These are phyloP conservation scores for Amylocystis lapponica DNA, from an alignment of 768 basidiomycete genomes.

Conservation along the genomic window DNA sequence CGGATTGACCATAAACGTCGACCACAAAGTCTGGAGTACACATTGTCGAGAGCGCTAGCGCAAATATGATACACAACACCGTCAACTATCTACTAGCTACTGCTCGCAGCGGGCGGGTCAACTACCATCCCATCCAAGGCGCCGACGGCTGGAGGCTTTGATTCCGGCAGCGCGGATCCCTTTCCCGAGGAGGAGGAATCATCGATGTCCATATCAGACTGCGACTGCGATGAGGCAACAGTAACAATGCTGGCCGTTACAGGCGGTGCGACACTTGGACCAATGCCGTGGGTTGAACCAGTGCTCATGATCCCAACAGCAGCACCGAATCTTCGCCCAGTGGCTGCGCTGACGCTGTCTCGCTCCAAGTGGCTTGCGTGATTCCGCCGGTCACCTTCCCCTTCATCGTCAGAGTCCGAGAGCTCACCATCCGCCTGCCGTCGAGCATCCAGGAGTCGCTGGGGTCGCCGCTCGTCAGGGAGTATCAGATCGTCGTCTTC, in stretches of 20 bases:
- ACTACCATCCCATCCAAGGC: slow-evolving; percentile 5
- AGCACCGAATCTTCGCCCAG: slow-evolving; percentile 49
- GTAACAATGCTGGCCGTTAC: slow-evolving; percentile 17
- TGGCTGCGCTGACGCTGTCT: slow-evolving; percentile 35
- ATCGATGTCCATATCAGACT: slow-evolving; percentile 30
- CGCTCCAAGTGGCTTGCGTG: slow-evolving; percentile 53
- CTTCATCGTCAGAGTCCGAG: slow-evolving; percentile 98
- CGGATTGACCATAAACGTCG: too few species aligned
- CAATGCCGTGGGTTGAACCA: slow-evolving; percentile 63
- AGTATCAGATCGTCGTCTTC: slow-evolving; percentile 81
- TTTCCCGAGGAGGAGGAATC: slow-evolving; percentile 16
- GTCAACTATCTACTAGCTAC: not conserved
- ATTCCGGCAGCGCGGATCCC: slow-evolving; percentile 1
- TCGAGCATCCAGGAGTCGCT: slow-evolving; percentile 71
- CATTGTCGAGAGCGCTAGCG: not conserved
- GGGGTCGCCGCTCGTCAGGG: slow-evolving; percentile 70
- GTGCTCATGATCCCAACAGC: slow-evolving; percentile 69
- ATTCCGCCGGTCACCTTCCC: slow-evolving; percentile 77
- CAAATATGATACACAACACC: not conserved
- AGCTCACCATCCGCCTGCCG: slow-evolving; percentile 84
- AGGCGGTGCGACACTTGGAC: slow-evolving; percentile 59
- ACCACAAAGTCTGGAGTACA: slow-evolving; percentile 11
- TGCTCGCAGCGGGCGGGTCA: slow-evolving; percentile 1
- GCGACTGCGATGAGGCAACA: slow-evolving; percentile 9
- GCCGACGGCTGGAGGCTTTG: not conserved